These are phyloP conservation scores for Solanum hybrid DNA, from an alignment of 305 asterid species.

Conservation along the genomic window DNA sequence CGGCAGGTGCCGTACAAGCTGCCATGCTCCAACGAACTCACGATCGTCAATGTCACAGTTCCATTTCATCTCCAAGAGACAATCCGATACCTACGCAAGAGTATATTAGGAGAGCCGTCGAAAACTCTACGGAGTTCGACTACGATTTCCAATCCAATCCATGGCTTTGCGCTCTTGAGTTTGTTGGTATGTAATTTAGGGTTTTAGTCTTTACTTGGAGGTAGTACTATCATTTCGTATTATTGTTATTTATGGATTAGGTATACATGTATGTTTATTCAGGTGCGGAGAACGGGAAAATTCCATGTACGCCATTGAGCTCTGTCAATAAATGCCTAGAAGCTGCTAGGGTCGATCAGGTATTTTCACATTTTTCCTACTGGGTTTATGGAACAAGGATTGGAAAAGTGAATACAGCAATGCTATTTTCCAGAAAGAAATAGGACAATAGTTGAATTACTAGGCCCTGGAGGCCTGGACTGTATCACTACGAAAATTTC, in stretches of 20 bases:
- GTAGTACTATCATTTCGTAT: neutral
- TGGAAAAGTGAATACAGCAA: neutral
- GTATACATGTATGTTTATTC: neutral
- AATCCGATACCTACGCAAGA: constrained; percentile 51
- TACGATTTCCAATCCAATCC: constrained; percentile 48
- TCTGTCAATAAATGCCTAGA: constrained; percentile 43
- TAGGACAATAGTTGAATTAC: neutral
- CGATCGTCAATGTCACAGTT: constrained; percentile 28
- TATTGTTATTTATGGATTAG: neutral
- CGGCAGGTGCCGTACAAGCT: constrained; percentile 68
- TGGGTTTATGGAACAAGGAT: neutral
- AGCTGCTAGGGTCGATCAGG: constrained; percentile 49
- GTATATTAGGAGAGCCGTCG: constrained; percentile 59
- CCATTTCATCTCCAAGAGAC: constrained; percentile 5
- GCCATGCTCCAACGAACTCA: constrained; percentile 56
- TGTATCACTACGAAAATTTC: neutral
- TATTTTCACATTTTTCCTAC: constrained; percentile 8
- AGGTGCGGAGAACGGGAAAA: constrained; percentile 45
- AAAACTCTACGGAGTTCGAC: constrained; percentile 55
- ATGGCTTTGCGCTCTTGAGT: constrained; percentile 70
- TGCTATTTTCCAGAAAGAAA: neutral
- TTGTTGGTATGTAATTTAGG: constrained; percentile 34
- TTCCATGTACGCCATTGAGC: constrained; percentile 47
- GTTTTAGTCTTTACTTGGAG: neutral
- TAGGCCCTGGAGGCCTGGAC: neutral